Conservation (phyloP, 2,329 filamentous ascomycete species). For the Talaromyces sp. region DNA sequence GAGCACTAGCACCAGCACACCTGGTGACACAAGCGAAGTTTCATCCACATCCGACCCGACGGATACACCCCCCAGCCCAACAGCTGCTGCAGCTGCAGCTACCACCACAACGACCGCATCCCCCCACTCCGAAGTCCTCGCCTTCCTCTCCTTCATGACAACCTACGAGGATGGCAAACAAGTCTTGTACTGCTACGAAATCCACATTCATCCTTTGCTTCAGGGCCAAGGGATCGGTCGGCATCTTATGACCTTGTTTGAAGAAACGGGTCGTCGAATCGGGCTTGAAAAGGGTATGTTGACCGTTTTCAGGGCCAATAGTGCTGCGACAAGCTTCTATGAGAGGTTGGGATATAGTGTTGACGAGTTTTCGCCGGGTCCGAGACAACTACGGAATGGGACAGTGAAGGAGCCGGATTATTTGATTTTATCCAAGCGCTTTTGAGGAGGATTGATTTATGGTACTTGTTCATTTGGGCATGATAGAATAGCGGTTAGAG, state of each 20-base stretch:
- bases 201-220: conserved; percentile 49
- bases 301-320: conserved; percentile 56
- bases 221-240: conserved; percentile 52
- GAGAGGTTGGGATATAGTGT: conserved; percentile 48
- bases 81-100: not conserved
- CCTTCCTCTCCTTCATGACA: conserved; percentile 55
- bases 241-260: conserved; percentile 48
- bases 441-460: conserved; percentile 1
- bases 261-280: conserved; percentile 45
- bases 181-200: conserved; percentile 63
- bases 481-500: not conserved
- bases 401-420: conserved; percentile 50
- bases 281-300: conserved; percentile 57
- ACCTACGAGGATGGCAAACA: conserved; percentile 54
- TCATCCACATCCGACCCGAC: not conserved
- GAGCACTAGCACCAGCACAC: not conserved
- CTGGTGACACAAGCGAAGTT: not conserved
- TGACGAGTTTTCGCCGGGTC: conserved; percentile 52
- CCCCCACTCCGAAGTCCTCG: conserved; percentile 25
- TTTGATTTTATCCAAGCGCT: conserved; percentile 50
- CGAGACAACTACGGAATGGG: conserved; percentile 49
- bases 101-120: not conserved
- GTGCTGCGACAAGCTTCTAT: conserved; percentile 49
- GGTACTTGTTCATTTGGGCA: not conserved
- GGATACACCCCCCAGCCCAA: not conserved